Conservation (phyloP, 805 yeast genomes). For the Henningerozyma blattae region DNA sequence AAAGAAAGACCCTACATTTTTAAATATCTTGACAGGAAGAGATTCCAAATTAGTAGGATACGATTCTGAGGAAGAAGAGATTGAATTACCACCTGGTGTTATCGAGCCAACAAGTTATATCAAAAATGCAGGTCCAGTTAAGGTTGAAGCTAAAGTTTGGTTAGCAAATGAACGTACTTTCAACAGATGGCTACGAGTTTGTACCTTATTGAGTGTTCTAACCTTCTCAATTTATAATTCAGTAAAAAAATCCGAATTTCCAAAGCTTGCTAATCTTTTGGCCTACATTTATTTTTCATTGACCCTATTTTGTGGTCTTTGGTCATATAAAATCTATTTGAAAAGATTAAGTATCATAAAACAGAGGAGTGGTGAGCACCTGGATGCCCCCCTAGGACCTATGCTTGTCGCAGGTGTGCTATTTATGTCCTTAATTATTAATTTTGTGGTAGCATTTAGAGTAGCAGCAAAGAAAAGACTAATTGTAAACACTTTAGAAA, state of each 20-base stretch:
- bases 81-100: constrained; percentile 82
- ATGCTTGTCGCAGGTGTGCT: constrained; percentile 63
- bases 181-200: constrained; percentile 87
- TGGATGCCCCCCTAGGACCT: constrained; percentile 88
- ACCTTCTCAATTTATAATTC: constrained; percentile 79
- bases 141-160: constrained; percentile 97
- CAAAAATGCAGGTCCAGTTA: constrained; percentile 83
- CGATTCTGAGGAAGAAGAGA: constrained; percentile 82
- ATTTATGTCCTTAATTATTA: constrained; percentile 50
- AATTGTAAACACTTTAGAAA: background rate
- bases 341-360: constrained; percentile 60
- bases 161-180: constrained; percentile 96
- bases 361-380: constrained; percentile 74
- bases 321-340: constrained; percentile 80
- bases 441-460: constrained; percentile 58
- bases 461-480: constrained; percentile 18
- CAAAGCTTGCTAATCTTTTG: constrained; percentile 48
- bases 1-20: constrained; percentile 21
- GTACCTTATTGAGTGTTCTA: constrained; percentile 70
- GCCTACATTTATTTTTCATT: constrained; percentile 74
- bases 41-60: constrained; percentile 39
- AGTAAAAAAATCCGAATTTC: constrained; percentile 52
- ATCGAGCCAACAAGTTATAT: constrained; percentile 65
- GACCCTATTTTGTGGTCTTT: constrained; percentile 70
- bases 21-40: constrained; percentile 28